Conservation (phyloP, 1,284 basidiomycete species). For the Mycena sp. region DNA sequence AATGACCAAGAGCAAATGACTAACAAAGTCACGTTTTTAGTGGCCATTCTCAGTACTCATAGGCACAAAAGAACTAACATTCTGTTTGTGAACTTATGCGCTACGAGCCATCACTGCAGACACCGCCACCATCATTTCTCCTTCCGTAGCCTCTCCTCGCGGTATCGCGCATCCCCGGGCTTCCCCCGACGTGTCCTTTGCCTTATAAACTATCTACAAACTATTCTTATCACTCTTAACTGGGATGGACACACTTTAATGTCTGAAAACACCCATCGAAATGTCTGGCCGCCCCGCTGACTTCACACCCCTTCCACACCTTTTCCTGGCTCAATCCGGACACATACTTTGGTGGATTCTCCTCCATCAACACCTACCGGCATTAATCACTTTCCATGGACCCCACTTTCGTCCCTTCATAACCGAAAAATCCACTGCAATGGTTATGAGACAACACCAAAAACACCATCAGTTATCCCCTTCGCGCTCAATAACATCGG, state of each 20-base stretch:
- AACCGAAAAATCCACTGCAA: conserved; percentile 1
- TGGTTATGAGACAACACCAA: conserved; percentile 1
- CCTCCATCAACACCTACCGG: neutral
- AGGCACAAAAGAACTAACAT: no score
- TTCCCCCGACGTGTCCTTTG: neutral
- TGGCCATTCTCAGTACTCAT: no score
- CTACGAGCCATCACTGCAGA: no score
- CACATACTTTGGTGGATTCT: neutral
- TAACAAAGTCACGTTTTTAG: no score
- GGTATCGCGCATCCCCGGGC: neutral
- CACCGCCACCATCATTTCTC: conserved; percentile 2
- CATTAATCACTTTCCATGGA: neutral
- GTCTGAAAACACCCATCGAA: neutral
- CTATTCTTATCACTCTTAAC: neutral
- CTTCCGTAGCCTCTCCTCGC: neutral
- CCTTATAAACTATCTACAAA: neutral
- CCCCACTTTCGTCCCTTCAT: neutral
- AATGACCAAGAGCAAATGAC: no score
- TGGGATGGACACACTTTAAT: neutral
- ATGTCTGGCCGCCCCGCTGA: neutral
- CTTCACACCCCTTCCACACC: neutral
- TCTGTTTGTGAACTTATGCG: no score
- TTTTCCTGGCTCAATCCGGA: neutral
- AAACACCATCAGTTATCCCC: conserved; percentile 1
- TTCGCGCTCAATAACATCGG: conserved; percentile 2